These are phyloP conservation scores for Medicago arabica DNA, from an alignment of 306 rosid species.

Conservation along the genomic window DNA sequence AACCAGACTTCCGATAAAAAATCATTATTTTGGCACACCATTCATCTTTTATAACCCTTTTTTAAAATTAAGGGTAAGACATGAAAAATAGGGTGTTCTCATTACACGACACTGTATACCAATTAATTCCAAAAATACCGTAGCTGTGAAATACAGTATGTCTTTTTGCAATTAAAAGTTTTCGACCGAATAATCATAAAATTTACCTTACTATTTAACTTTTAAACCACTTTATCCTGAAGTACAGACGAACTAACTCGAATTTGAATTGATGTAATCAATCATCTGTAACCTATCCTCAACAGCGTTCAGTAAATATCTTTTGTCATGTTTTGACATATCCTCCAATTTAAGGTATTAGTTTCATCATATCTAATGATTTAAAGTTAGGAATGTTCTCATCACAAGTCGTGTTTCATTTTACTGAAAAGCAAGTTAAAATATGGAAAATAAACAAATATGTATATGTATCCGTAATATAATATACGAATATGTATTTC, in stretches of 20 bases:
- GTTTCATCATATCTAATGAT: not conserved
- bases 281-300: not conserved
- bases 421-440: not conserved
- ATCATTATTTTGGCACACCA: too few species aligned
- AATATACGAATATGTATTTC: not conserved
- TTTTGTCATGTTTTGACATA: not conserved
- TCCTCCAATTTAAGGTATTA: not conserved
- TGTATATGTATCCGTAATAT: not conserved
- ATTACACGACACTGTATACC: too few species aligned
- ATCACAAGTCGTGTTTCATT: not conserved
- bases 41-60: too few species aligned
- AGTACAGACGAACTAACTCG: not conserved
- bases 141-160: not conserved
- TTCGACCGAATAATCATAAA: not conserved
- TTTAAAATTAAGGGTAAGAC: too few species aligned
- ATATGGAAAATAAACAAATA: not conserved
- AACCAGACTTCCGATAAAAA: too few species aligned
- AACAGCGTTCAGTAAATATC: not conserved
- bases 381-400: not conserved
- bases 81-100: too few species aligned
- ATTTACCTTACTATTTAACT: not conserved
- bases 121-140: not conserved
- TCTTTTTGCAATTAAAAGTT: not conserved
- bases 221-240: not conserved
- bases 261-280: not conserved